A percentile compares a stretch with the other conserved stretches of the same genome.
Conservation (phyloP, 1,139 yeast genomes). For the Dujonia santamariae region DNA sequence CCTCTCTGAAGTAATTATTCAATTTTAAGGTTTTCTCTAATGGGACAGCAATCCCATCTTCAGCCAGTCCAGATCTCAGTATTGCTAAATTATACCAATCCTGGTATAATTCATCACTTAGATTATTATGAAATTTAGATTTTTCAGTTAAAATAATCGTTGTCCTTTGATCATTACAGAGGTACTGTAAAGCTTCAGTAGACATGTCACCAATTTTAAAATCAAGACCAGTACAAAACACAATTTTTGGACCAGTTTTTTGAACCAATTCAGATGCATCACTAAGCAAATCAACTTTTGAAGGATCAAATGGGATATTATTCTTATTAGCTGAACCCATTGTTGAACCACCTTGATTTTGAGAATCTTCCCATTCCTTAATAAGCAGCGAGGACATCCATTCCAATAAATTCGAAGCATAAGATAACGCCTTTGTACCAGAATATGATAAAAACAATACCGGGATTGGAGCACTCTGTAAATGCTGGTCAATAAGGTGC, state of each 20-base stretch:
- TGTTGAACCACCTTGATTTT: constrained; percentile 15
- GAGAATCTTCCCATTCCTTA: constrained; percentile 70
- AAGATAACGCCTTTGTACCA: constrained; percentile 74
- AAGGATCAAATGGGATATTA: constrained; percentile 72
- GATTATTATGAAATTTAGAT: constrained; percentile 26
- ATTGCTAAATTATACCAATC: constrained; percentile 54
- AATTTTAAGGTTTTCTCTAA: constrained; percentile 37
- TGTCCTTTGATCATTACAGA: constrained; percentile 64
- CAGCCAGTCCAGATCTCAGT: constrained; percentile 28
- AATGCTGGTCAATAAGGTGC: constrained; percentile 61
- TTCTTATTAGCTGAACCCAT: constrained; percentile 34
- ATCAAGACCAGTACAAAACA: constrained; percentile 76
- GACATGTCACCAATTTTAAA: constrained; percentile 64
- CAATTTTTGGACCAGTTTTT: constrained; percentile 71
- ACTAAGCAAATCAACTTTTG: constrained; percentile 54
- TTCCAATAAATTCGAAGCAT: constrained; percentile 87
- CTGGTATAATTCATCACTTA: constrained; percentile 40
- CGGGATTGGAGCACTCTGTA: constrained; percentile 60
- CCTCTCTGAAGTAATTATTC: constrained; percentile 42
- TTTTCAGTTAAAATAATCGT: constrained; percentile 76
- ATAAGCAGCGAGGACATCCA: constrained; percentile 89
- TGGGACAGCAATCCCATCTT: constrained; percentile 60
- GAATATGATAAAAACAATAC: constrained; percentile 74
- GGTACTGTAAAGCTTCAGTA: constrained; percentile 49
- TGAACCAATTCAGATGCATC: constrained; percentile 56